Base-by-base conservation (phyloP, 768 basidiomycete species). In the Rhodotorula toruloides region DNA sequence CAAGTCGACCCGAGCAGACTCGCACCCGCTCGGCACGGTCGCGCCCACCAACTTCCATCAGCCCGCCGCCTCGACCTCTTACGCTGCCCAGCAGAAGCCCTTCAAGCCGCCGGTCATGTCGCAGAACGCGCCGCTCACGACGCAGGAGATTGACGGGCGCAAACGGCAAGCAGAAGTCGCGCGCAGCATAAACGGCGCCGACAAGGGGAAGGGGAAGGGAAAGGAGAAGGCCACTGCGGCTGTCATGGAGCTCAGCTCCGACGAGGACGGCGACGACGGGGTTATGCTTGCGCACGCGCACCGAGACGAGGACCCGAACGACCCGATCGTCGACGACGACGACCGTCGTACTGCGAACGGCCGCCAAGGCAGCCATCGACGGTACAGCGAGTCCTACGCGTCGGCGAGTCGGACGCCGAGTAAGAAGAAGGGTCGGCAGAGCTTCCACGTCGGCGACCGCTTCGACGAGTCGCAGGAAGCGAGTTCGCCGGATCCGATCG, bases 401-500 rank as follows among this genome's bases (percentile, higher is more conserved):
- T 22, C 44, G 14, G 14, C 44, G 44, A 46, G 42, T 12, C 44
- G 44, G n/a, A n/a, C n/a, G n/a, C n/a, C n/a, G n/a, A n/a, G n/a
- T n/a, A n/a, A n/a, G n/a, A n/a, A 42, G 12, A 42, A 42, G 10
- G 40, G 37, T 5, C 36, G 31, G 12, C 11, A 10, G 49, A 32
- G 44, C 44, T 14, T 21, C 48, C 14, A 10, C 48, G 14, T 29
- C n/a, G 48, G 27, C 48, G 9, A 12, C 10, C 8, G 10, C n/a
- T 12, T 36, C 34, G 58, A 59, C 19, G 58, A 50, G 22, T 19
- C 22, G 3, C n/a, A 31, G n/a, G 47, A 60, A 34, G 32, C 58
- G 34, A 46, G 47, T n/a, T 47, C 58, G 58, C 46, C 44, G 25
- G 58, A 59, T 36, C 36, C 44, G 22, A 16, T 48, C 36, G 44